Conservation (phyloP, 2,329 filamentous ascomycete genomes). For the Aspergillus chevalieri region DNA sequence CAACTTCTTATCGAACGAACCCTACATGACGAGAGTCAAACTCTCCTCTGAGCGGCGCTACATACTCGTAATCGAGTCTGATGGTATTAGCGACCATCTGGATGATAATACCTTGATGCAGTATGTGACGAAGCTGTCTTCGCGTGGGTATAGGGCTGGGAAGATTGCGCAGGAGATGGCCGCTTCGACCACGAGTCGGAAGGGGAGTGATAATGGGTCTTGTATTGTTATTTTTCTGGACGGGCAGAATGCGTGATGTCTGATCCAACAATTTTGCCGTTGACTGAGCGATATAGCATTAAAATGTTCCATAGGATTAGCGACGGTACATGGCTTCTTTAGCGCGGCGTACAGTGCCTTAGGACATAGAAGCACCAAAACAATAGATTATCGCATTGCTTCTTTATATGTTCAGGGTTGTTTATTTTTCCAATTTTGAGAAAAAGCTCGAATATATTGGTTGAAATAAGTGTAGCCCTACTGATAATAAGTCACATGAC, state of each 20-base stretch:
- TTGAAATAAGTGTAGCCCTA: too few relatives aligned
- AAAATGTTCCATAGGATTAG: not conserved
- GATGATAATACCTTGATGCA: slow-evolving; percentile 24
- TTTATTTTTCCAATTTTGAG: too few relatives aligned
- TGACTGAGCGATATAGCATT: not conserved
- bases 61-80: slow-evolving; percentile 24
- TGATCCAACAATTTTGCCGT: not conserved
- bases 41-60: slow-evolving; percentile 22
- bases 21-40: slow-evolving; percentile 19
- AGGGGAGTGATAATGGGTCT: slow-evolving; percentile 26
- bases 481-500: slow-evolving; percentile 18
- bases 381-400: too few relatives aligned
- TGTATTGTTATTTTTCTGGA: slow-evolving; percentile 29
- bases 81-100: slow-evolving; percentile 25
- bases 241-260: slow-evolving; percentile 16
- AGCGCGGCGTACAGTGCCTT: not conserved
- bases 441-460: too few relatives aligned
- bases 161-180: slow-evolving; percentile 25
- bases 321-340: too few relatives aligned
- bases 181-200: slow-evolving; percentile 10
- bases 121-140: slow-evolving; percentile 25
- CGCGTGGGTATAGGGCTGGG: slow-evolving; percentile 21
- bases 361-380: not conserved
- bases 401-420: too few relatives aligned
- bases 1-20: slow-evolving; percentile 28